Percentiles rank a stretch among this genome's conserved stretches.
phyloP scores from a whole-genome alignment of 805 yeast genomes.

The Candida vaughaniae region DNA sequence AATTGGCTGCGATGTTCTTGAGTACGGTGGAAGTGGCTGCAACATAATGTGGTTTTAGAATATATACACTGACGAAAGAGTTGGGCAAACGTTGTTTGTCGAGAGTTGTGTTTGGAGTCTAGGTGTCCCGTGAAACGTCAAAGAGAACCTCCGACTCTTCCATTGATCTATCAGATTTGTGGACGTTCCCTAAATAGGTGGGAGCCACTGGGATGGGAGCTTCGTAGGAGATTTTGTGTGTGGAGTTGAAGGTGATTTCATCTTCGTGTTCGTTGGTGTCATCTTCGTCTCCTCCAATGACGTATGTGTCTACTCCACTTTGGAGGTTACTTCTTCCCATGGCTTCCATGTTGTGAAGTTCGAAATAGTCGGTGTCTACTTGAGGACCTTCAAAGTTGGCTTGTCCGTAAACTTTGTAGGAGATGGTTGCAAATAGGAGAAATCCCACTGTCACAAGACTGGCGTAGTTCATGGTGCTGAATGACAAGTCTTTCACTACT shows the following conservation, averaged over 20 bases:
- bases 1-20: too few relatives aligned
- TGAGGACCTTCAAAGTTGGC: constrained; percentile 63
- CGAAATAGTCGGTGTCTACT: constrained; percentile 45
- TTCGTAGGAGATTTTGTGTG: constrained; percentile 2
- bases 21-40: too few relatives aligned
- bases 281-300: constrained; percentile 18
- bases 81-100: too few relatives aligned
- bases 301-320: constrained; percentile 11
- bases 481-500: constrained; percentile 42
- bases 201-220: constrained; percentile 12
- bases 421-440: constrained; percentile 46
- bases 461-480: constrained; percentile 60
- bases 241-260: constrained; percentile 7
- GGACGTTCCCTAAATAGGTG: constrained; percentile 1
- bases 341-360: constrained; percentile 31
- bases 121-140: too few relatives aligned
- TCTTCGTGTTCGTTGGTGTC: constrained; percentile 8
- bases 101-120: too few relatives aligned
- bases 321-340: constrained; percentile 13
- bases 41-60: too few relatives aligned
- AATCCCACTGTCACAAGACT: constrained; percentile 55
- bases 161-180: too few relatives aligned
- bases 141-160: too few relatives aligned
- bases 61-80: too few relatives aligned
- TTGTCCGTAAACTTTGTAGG: constrained; percentile 64